A percentile compares a stretch with the other conserved stretches of the same genome.
phyloP scores from a whole-genome alignment of 2,329 filamentous ascomycete species.

The Ascochyta clinopodiicola region DNA sequence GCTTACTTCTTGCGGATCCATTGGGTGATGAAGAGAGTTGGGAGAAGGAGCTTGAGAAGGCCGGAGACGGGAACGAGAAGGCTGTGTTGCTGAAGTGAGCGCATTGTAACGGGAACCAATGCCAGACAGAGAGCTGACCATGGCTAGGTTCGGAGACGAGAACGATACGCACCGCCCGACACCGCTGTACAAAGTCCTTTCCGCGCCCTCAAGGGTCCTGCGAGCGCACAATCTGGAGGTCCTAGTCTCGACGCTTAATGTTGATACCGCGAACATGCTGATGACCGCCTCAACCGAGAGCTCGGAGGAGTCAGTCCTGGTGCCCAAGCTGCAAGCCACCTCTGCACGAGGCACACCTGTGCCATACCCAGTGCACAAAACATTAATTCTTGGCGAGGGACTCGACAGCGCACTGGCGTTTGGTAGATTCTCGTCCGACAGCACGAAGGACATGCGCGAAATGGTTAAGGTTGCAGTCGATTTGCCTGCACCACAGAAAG shows the following conservation, averaged over 20 bases:
- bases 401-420: conserved; percentile 69
- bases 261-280: conserved; percentile 48
- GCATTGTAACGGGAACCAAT: neutral
- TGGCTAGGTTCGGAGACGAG: conserved; percentile 61
- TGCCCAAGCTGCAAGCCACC: conserved; percentile 73
- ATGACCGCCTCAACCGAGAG: conserved; percentile 43
- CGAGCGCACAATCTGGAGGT: conserved; percentile 70
- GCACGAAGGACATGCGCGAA: conserved; percentile 50
- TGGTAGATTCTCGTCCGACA: conserved; percentile 48
- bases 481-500: conserved; percentile 54
- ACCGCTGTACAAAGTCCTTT: conserved; percentile 65
- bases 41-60: conserved; percentile 51
- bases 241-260: conserved; percentile 60
- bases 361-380: conserved; percentile 83
- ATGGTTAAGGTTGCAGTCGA: conserved; percentile 65
- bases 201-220: conserved; percentile 68
- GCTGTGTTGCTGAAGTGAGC: conserved; percentile 51
- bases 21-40: conserved; percentile 50
- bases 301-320: conserved; percentile 72
- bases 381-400: conserved; percentile 76
- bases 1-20: conserved; percentile 61
- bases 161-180: conserved; percentile 54
- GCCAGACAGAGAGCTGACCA: conserved; percentile 20
- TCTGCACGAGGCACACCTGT: conserved; percentile 71
- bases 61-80: conserved; percentile 39